Percentiles rank a stretch among this genome's conserved stretches.
Conservation (phyloP, 1,284 basidiomycete genomes). For the Leccinum pachyderme region DNA sequence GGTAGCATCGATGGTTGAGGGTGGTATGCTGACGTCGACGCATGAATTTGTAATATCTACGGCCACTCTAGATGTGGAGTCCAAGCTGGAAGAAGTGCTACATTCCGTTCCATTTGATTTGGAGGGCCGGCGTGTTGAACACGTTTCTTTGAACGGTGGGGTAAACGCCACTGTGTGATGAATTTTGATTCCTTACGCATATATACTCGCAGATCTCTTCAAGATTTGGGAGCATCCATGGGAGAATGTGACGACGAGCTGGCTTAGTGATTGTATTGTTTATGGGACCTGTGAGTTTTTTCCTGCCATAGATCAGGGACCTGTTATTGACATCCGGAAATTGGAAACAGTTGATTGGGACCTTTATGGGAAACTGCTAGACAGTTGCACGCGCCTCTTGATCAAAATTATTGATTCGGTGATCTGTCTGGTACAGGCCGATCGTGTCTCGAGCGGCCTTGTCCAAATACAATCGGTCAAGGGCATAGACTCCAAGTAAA, state of each 20-base stretch:
- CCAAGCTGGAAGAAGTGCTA: slow-evolving; percentile 46
- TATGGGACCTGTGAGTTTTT: slow-evolving; percentile 50
- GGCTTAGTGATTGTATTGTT: slow-evolving; percentile 52
- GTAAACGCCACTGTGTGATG: slow-evolving; percentile 8
- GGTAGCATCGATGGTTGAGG: slow-evolving; percentile 46
- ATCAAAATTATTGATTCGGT: slow-evolving; percentile 39
- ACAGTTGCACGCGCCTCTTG: slow-evolving; percentile 40
- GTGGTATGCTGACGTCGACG: slow-evolving; percentile 42
- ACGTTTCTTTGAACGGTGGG: slow-evolving; percentile 48
- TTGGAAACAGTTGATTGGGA: slow-evolving; percentile 55
- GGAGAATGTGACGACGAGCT: slow-evolving; percentile 47
- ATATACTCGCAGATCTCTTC: slow-evolving; percentile 42
- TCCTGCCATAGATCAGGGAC: neutral
- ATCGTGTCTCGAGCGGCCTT: slow-evolving; percentile 20
- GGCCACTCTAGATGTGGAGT: slow-evolving; percentile 52
- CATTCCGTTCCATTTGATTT: slow-evolving; percentile 47
- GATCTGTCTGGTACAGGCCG: slow-evolving; percentile 29
- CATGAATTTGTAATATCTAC: slow-evolving; percentile 49
- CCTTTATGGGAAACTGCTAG: slow-evolving; percentile 50
- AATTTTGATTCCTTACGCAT: slow-evolving; percentile 2
- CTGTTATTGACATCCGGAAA: slow-evolving; percentile 3
- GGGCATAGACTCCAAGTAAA: slow-evolving; percentile 31
- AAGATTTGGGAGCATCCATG: slow-evolving; percentile 48
- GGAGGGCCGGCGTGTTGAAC: slow-evolving; percentile 52
- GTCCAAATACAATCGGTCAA: slow-evolving; percentile 10